A percentile compares a stretch with the other conserved stretches of the same genome.
Conservation (phyloP, 2,329 filamentous ascomycete genomes). For the Colletotrichum noveboracense region DNA sequence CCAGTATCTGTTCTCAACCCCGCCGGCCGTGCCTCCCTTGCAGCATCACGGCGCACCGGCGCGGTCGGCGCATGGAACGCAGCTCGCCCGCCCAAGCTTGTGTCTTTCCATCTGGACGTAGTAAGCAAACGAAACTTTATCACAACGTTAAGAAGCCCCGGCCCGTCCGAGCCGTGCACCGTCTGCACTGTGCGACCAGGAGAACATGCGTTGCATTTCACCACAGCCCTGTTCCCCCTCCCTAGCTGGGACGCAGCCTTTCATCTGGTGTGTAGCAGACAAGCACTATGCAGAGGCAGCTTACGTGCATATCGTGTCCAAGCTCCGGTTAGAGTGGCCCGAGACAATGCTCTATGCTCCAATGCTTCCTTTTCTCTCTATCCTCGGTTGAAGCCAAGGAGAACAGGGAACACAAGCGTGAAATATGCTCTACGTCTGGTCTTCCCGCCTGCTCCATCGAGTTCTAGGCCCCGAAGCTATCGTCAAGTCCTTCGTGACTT, state of each 20-base stretch:
- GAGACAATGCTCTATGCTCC: background rate
- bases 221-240: background rate
- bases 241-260: background rate
- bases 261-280: background rate
- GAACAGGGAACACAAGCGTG: background rate
- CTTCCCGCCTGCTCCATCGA: background rate
- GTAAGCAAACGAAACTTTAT: background rate
- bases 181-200: background rate
- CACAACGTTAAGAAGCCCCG: background rate
- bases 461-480: background rate
- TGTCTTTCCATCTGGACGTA: background rate
- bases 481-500: background rate
- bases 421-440: fast-evolving
- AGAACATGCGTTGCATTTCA: background rate
- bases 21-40: background rate
- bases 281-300: background rate
- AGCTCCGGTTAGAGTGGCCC: background rate
- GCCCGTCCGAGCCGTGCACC: background rate
- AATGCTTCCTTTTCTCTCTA: no score
- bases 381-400: no score
- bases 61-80: background rate
- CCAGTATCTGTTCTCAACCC: background rate
- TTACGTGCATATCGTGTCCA: background rate
- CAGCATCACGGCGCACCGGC: background rate
- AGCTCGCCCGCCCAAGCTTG: background rate